Evolutionary conservation across 768 basidiomycete genomes (phyloP).

Genomic region (Kwoniella sp.): DNA sequence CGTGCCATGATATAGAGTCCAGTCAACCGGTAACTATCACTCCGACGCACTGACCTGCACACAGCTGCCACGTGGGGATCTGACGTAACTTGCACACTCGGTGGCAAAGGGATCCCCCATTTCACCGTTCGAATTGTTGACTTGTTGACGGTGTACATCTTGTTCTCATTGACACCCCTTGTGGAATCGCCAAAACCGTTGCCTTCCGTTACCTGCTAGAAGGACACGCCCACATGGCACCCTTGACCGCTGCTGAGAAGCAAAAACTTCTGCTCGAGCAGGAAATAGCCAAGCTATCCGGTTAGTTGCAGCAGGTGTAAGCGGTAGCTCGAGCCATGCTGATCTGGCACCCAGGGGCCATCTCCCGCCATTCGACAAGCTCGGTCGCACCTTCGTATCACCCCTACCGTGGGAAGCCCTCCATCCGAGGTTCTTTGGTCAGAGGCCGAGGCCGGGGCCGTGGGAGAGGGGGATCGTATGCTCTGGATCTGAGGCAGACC

Average conservation of each 20-base stretch:
- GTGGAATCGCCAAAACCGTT: too few relatives aligned
- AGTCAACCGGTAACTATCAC: too few relatives aligned
- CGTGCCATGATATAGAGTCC: too few relatives aligned
- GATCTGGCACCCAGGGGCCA: slow-evolving; percentile 22
- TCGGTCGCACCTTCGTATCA: slow-evolving; percentile 18
- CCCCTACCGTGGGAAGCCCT: slow-evolving; percentile 18
- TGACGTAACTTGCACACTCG: too few relatives aligned
- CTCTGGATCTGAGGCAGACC: slow-evolving; percentile 29
- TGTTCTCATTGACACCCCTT: too few relatives aligned
- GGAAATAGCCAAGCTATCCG: slow-evolving; percentile 48
- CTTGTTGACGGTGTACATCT: too few relatives aligned
- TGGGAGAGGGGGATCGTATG: slow-evolving; percentile 23
- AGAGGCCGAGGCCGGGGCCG: slow-evolving; percentile 20
- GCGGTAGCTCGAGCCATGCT: background rate
- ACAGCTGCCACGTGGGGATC: too few relatives aligned
- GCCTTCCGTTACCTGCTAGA: too few relatives aligned
- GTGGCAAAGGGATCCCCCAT: too few relatives aligned
- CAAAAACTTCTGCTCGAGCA: slow-evolving; percentile 44
- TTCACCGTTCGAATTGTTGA: too few relatives aligned
- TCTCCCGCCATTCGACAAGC: slow-evolving; percentile 30
- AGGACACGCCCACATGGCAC: slow-evolving; percentile 10
- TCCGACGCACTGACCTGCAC: too few relatives aligned
- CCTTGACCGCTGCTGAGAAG: slow-evolving; percentile 25
- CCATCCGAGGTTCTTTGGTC: background rate
- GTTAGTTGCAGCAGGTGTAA: too few relatives aligned